Evolutionary conservation across 306 rosid genomes (phyloP).

Genomic region (Rosa chinensis): DNA sequence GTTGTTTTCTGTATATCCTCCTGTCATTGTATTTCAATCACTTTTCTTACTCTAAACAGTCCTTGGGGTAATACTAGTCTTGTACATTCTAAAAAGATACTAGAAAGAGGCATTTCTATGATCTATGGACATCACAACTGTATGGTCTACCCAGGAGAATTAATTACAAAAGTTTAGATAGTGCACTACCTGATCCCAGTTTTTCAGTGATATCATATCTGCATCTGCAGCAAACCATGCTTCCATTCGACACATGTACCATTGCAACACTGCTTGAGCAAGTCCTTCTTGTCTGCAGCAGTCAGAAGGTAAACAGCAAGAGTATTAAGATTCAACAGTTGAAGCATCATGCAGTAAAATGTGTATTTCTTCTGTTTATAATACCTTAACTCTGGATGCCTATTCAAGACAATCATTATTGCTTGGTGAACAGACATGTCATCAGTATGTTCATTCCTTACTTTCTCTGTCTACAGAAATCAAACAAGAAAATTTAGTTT

Average conservation of each 20-base stretch:
- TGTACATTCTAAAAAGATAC: background rate
- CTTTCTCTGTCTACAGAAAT: constrained; percentile 52
- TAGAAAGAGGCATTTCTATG: background rate
- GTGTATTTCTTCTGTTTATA: constrained; percentile 2
- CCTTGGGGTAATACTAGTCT: background rate
- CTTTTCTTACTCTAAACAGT: background rate
- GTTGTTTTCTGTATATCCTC: background rate
- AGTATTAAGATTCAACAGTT: background rate
- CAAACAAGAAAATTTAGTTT: background rate
- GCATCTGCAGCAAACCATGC: constrained; percentile 91
- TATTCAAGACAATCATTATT: constrained; percentile 55
- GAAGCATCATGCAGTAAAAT: background rate
- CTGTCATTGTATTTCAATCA: background rate
- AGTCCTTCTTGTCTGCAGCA: constrained; percentile 63
- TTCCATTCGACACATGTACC: constrained; percentile 83
- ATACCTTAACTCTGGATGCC: constrained; percentile 67
- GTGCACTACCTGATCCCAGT: constrained; percentile 77
- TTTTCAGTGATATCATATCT: constrained; percentile 68
- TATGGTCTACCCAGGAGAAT: background rate
- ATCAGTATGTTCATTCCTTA: constrained; percentile 60
- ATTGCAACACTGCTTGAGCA: constrained; percentile 67
- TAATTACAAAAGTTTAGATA: background rate
- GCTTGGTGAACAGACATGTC: constrained; percentile 68
- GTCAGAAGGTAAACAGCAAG: background rate
- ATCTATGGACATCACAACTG: background rate